These are phyloP conservation scores for Vanderwaltozyma tropicalis DNA, from an alignment of 805 yeast genomes.

Conservation along the genomic window DNA sequence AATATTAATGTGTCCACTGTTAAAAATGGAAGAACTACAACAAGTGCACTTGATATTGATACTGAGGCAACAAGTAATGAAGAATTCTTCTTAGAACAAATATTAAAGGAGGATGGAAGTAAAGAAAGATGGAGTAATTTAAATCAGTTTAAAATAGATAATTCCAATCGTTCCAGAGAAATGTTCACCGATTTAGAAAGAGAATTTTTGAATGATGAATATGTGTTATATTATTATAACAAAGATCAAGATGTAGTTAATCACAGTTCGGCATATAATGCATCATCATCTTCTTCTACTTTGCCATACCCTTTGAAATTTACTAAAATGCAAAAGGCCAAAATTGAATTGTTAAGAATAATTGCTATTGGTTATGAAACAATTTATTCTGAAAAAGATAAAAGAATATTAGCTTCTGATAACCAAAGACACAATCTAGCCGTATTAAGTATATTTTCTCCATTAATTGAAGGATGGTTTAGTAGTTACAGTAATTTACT, in stretches of 20 bases:
- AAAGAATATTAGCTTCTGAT: constrained; percentile 28
- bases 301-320: constrained; percentile 37
- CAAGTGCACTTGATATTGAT: too few species aligned
- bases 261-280: not conserved
- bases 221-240: constrained; percentile 18
- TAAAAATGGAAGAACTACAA: too few species aligned
- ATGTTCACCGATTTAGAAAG: constrained; percentile 17
- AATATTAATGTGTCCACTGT: constrained; percentile 42
- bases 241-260: constrained; percentile 1
- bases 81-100: constrained; percentile 22
- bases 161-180: not conserved
- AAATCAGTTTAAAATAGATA: constrained; percentile 3
- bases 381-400: constrained; percentile 58
- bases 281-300: not conserved
- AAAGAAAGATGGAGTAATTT: constrained; percentile 19
- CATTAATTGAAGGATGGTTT: constrained; percentile 73
- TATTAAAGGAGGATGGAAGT: constrained; percentile 15
- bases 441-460: constrained; percentile 60
- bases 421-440: constrained; percentile 59
- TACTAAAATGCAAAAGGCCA: constrained; percentile 58
- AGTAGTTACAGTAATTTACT: constrained; percentile 48
- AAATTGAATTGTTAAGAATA: constrained; percentile 67
- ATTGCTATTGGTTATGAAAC: constrained; percentile 77
- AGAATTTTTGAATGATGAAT: constrained; percentile 28
- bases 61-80: constrained; percentile 23